A percentile compares a stretch with the other conserved stretches of the same genome.
Conservation (phyloP, 345 rosid species). For the Populus deltoides region DNA sequence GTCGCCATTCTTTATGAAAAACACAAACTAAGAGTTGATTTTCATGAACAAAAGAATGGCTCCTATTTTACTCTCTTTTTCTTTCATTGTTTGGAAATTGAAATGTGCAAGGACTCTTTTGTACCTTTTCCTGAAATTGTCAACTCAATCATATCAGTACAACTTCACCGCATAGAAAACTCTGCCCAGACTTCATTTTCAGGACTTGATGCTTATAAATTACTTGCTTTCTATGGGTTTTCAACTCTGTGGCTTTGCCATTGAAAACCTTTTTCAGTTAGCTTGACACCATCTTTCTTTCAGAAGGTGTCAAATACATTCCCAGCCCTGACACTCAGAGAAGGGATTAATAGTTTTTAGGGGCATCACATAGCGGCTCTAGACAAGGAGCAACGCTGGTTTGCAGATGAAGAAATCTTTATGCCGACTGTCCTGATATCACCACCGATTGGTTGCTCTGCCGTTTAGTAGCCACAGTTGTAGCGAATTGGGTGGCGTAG, state of each 20-base stretch:
- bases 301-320: neutral
- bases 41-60: constrained; percentile 20
- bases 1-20: constrained; percentile 58
- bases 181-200: neutral
- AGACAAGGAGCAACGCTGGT: too few species aligned
- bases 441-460: too few species aligned
- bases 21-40: constrained; percentile 9
- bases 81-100: constrained; percentile 25
- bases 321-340: neutral
- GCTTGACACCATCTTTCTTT: too few species aligned
- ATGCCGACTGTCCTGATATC: too few species aligned
- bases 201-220: neutral
- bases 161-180: constrained; percentile 4
- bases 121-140: constrained; percentile 16
- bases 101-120: constrained; percentile 35
- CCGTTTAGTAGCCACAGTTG: too few species aligned
- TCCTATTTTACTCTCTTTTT: constrained; percentile 4
- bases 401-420: too few species aligned
- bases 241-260: neutral
- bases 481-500: too few species aligned
- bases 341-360: neutral
- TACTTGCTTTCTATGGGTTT: neutral
- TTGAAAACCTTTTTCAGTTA: neutral
- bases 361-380: neutral
- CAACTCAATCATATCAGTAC: neutral